phyloP scores from a whole-genome alignment of 257 asterid genomes.

The Handroanthus guayacan region DNA sequence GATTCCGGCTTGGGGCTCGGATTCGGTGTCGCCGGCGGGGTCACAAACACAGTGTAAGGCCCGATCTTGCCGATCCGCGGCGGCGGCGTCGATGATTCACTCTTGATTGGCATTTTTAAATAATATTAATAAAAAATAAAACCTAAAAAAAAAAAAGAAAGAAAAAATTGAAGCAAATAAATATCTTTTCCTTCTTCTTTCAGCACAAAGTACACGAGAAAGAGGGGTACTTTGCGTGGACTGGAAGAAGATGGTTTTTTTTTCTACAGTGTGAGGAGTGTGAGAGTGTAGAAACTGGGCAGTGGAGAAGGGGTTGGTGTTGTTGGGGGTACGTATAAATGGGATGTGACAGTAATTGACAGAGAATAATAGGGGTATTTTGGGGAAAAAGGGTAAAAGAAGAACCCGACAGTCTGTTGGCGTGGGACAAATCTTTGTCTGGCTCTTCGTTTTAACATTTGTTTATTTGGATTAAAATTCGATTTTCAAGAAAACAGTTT shows the following conservation, averaged over 20 bases:
- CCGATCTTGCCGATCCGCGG: conserved; percentile 91
- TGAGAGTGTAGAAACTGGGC: background rate
- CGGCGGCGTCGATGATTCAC: conserved; percentile 40
- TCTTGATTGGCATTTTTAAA: conserved; percentile 34
- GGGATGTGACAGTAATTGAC: background rate
- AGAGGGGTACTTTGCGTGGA: conserved; percentile 26
- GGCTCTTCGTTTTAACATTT: background rate
- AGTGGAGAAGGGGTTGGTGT: background rate
- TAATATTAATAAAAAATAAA: background rate
- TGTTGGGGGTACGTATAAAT: background rate
- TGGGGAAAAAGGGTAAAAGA: background rate
- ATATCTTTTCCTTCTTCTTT: background rate
- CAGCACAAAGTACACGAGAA: conserved; percentile 13
- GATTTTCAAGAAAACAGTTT: background rate
- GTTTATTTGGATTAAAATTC: background rate
- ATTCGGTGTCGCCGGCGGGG: conserved; percentile 63
- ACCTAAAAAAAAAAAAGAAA: background rate
- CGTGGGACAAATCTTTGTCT: conserved; percentile 2
- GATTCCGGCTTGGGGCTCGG: conserved; percentile 46
- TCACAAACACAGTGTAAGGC: conserved; percentile 76
- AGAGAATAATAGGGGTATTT: conserved; percentile 1
- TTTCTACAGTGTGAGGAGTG: background rate
- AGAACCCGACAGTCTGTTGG: conserved; percentile 4
- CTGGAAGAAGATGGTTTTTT: conserved; percentile 18
- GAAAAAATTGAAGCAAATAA: background rate